Percentiles rank a stretch among this genome's conserved stretches.
These are phyloP conservation scores for Rehmannia glutinosa DNA, from an alignment of 257 asterid genomes.

Conservation along the genomic window DNA sequence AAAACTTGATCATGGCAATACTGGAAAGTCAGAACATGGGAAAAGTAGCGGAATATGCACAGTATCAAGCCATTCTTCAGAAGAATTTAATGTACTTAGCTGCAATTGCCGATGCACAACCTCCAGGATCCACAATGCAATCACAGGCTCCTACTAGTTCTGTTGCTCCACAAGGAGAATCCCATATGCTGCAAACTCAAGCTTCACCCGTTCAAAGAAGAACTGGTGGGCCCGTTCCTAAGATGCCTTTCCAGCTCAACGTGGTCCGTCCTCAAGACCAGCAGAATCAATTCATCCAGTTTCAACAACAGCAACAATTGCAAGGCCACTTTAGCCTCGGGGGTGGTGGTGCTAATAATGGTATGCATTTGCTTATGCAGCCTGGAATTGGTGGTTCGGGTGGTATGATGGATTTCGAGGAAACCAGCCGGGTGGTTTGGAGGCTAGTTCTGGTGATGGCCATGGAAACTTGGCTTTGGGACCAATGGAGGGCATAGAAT, in stretches of 20 bases:
- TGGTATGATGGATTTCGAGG: constrained; percentile 53
- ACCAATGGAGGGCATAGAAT: constrained; percentile 36
- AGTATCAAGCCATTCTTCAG: constrained; percentile 94
- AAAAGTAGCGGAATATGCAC: constrained; percentile 90
- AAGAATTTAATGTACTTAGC: constrained; percentile 92
- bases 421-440: constrained; percentile 40
- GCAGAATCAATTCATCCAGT: constrained; percentile 64
- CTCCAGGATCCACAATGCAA: constrained; percentile 45
- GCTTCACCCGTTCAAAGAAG: constrained; percentile 41
- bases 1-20: constrained; percentile 88
- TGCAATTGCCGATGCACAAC: constrained; percentile 98
- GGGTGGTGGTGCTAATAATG: constrained; percentile 41
- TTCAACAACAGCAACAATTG: constrained; percentile 58
- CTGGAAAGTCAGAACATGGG: constrained; percentile 83
- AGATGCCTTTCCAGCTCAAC: constrained; percentile 83
- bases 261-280: constrained; percentile 66
- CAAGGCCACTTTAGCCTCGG: constrained; percentile 52
- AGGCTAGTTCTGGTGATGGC: constrained; percentile 48
- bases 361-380: constrained; percentile 65
- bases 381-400: constrained; percentile 50
- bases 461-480: constrained; percentile 56
- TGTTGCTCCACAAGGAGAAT: constrained; percentile 51
- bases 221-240: constrained; percentile 41
- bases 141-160: constrained; percentile 47
- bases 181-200: constrained; percentile 46